Evolutionary conservation across 768 basidiomycete genomes (phyloP).

Genomic region (Leccinum sublutescens): DNA sequence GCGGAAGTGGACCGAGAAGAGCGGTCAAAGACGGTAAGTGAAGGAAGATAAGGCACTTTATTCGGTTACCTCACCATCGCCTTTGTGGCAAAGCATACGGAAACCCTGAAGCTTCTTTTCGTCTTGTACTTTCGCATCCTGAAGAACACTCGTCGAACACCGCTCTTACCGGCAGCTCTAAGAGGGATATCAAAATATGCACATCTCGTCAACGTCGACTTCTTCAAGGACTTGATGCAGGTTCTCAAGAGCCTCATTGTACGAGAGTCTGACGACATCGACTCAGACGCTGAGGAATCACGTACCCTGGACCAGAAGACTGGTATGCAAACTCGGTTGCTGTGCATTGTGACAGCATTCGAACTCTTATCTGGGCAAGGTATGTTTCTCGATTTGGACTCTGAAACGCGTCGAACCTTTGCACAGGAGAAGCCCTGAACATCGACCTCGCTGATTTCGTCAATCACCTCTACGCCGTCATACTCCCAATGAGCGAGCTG

Average conservation of each 20-base stretch:
- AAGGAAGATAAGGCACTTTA: conserved; percentile 8
- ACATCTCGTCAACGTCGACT: conserved; percentile 96
- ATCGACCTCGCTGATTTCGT: conserved; percentile 93
- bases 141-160: conserved; percentile 77
- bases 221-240: conserved; percentile 92
- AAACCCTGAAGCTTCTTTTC: conserved; percentile 96
- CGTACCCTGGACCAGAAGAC: conserved; percentile 34
- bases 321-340: conserved; percentile 58
- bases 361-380: conserved; percentile 97
- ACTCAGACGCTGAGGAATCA: conserved; percentile 36
- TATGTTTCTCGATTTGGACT: conserved; percentile 24
- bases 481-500: conserved; percentile 69
- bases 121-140: conserved; percentile 95
- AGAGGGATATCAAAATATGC: conserved; percentile 92
- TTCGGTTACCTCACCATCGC: conserved; percentile 22
- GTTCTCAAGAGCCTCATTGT: conserved; percentile 78
- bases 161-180: conserved; percentile 81
- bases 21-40: conserved; percentile 71
- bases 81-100: conserved; percentile 73
- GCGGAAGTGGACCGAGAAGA: conserved; percentile 94
- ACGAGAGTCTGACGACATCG: conserved; percentile 44
- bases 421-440: conserved; percentile 89
- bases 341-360: conserved; percentile 95
- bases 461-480: conserved; percentile 76
- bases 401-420: conserved; percentile 1